These are phyloP conservation scores for Colletotrichum salicis DNA, from an alignment of 2,329 filamentous ascomycete species.

Conservation along the genomic window DNA sequence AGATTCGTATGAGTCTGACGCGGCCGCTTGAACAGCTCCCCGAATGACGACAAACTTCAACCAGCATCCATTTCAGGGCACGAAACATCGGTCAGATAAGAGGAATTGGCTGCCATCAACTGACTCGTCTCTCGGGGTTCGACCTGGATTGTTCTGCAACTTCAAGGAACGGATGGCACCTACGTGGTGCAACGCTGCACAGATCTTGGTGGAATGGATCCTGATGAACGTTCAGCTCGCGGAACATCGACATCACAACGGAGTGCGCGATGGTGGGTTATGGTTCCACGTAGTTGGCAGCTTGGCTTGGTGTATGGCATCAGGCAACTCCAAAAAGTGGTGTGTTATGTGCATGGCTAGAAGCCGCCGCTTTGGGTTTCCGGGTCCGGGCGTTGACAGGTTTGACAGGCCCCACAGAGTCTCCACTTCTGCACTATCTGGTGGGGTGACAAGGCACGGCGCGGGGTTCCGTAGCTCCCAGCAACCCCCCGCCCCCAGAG, in stretches of 20 bases:
- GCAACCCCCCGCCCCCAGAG: not conserved
- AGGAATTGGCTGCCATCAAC: not conserved
- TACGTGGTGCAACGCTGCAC: not conserved
- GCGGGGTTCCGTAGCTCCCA: constrained; percentile 23
- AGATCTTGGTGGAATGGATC: not conserved
- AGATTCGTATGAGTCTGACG: constrained; percentile 35
- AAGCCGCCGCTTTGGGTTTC: not conserved
- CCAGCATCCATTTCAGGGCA: not conserved
- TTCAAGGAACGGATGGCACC: not conserved
- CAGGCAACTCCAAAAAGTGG: constrained; percentile 2
- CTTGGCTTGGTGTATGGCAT: not conserved
- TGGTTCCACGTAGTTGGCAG: constrained; percentile 8
- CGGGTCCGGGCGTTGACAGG: constrained; percentile 14
- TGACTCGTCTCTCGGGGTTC: not conserved
- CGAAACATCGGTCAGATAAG: not conserved
- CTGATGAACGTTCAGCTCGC: not conserved
- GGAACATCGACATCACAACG: not conserved
- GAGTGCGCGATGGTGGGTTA: constrained; percentile 4
- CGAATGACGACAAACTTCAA: constrained; percentile 9
- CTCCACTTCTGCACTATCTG: not conserved
- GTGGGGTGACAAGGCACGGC: constrained; percentile 3
- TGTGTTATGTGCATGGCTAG: constrained; percentile 1
- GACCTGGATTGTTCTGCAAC: not conserved
- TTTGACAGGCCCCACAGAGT: constrained; percentile 15
- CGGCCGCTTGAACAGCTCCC: constrained; percentile 28